Base-by-base conservation (phyloP, 768 basidiomycete species). In the Rhodotorula kratochvilovae region DNA sequence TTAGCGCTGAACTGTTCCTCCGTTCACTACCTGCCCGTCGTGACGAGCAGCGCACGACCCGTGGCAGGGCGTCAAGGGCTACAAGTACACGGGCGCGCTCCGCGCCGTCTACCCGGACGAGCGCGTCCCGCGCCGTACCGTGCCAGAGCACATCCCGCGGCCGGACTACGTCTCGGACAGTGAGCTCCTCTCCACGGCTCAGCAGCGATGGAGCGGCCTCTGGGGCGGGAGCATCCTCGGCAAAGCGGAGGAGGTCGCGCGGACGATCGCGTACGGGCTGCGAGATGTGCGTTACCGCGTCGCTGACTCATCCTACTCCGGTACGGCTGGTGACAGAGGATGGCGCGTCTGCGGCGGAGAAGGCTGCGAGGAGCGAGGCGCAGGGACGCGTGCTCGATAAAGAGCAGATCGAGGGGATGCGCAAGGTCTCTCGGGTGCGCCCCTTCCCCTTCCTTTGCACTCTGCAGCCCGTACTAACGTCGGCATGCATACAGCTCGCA, bases 371-470 rank as follows among this genome's bases (percentile, higher is more conserved):
- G 39, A 39, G 53, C 68, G 77, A 61, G 80, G 89, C 88, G 87
- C 50, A 82, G 80, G 68, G 90, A 87, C 70, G 82, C 80, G 73
- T 79, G 29, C 83, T 94, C 64, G 86, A 80, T 66, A 77, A 81
- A 17, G 87, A 90, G 76, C 91, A 95, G 80, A 89, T 91, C 67
- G 88, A 89, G 72, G 93, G 89, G 78, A 95, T 98, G 92, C 85
- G 90, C 71, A 86, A 83, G 8, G 91, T 87, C 23, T 96, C 91
- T 81, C 84, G 85, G 80, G 96, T 96, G 78, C 75, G 90, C 84
- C 27, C 25, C 23, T 61, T 27, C 29, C 35, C 10, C 4, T 35
- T 21, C 31, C 11, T 29, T 31, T 25, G 10, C 15, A 17, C 33
- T 3, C 11, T 56, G 1, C 8, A 1, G 31, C 27, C 6, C 35